phyloP scores from a whole-genome alignment of 1,284 basidiomycete genomes.

The Tilletia setariae region DNA sequence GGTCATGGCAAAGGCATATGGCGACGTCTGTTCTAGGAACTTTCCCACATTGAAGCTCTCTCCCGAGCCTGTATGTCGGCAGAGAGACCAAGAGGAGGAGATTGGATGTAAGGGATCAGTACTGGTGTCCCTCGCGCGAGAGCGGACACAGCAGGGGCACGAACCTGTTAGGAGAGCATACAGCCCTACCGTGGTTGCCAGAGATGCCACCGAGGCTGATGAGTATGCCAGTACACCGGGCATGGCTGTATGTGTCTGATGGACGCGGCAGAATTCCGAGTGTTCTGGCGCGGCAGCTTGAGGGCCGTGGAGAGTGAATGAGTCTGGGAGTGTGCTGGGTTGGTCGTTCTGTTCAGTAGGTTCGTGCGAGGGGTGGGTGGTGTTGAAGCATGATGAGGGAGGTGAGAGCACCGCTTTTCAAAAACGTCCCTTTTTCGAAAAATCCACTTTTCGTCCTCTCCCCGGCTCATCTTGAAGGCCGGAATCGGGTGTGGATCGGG shows the following conservation, averaged over 20 bases:
- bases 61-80: slow-evolving; percentile 5
- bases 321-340: too few species aligned
- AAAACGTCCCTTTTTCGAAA: too few species aligned
- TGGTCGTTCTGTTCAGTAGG: too few species aligned
- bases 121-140: background rate
- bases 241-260: background rate
- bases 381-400: too few species aligned
- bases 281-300: too few species aligned
- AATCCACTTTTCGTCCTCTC: too few species aligned
- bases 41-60: slow-evolving; percentile 20
- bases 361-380: too few species aligned
- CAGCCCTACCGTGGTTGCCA: slow-evolving; percentile 23
- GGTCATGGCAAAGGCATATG: slow-evolving; percentile 85
- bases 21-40: slow-evolving; percentile 89
- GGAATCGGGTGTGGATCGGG: background rate
- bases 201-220: background rate
- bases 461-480: background rate
- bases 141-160: background rate
- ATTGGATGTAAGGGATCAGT: background rate
- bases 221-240: background rate
- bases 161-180: slow-evolving; percentile 38
- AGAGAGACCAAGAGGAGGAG: background rate
- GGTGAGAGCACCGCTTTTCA: too few species aligned
- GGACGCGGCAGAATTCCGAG: too few species aligned
- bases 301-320: too few species aligned